Conservation (phyloP, 1,139 yeast species). For the Taphrina sp. region DNA sequence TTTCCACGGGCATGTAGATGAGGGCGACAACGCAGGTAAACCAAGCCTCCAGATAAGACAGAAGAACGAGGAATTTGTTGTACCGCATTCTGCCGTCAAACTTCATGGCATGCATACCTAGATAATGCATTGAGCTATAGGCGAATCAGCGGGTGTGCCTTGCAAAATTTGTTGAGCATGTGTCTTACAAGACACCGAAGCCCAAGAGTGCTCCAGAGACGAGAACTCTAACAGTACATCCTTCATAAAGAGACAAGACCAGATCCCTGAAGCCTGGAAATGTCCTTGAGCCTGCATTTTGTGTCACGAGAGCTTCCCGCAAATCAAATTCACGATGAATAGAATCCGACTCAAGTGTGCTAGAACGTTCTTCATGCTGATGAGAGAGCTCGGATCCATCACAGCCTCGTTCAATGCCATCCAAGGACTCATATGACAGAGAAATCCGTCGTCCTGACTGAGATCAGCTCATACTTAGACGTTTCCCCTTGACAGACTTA, state of each 20-base stretch:
- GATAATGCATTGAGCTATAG: slow-evolving; percentile 14
- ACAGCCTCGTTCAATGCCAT: neutral
- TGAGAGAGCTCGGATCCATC: slow-evolving; percentile 8
- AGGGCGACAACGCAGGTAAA: slow-evolving; percentile 19
- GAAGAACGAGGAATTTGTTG: neutral
- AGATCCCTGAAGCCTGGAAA: neutral
- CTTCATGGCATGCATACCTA: slow-evolving; percentile 23
- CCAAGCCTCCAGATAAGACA: slow-evolving; percentile 16
- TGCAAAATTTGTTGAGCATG: neutral
- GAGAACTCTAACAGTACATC: slow-evolving; percentile 7
- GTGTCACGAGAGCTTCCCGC: slow-evolving; percentile 2
- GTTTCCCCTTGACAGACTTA: too few relatives aligned
- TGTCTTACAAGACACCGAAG: slow-evolving; percentile 17
- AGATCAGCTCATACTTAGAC: too few relatives aligned
- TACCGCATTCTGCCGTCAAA: slow-evolving; percentile 11
- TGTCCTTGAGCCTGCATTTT: neutral
- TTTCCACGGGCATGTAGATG: slow-evolving; percentile 14
- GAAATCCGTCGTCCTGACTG: too few relatives aligned
- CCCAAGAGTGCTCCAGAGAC: slow-evolving; percentile 9
- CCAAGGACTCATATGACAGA: slow-evolving; percentile 6
- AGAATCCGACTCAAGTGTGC: slow-evolving; percentile 13
- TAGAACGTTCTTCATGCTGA: slow-evolving; percentile 13
- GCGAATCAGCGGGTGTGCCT: too few relatives aligned
- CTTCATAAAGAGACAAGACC: neutral
- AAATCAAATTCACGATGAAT: slow-evolving; percentile 6